These are phyloP conservation scores for Sedum album DNA, from an alignment of 164 flowering plant species.

Conservation along the genomic window DNA sequence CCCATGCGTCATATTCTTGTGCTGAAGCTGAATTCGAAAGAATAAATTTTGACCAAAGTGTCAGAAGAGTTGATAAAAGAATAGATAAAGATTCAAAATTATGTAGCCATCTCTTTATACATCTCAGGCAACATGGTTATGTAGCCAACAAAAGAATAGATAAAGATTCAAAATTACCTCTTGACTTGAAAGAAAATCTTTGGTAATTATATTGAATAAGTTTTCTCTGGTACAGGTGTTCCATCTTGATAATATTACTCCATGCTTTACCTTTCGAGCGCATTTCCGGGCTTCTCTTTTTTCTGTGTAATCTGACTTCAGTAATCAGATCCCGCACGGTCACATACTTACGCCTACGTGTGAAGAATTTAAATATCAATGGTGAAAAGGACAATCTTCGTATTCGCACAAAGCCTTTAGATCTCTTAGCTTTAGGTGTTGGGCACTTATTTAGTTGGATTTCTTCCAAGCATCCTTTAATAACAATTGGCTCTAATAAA, in stretches of 20 bases:
- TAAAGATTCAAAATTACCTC: too few relatives aligned
- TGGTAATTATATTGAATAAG: background rate
- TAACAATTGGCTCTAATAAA: background rate
- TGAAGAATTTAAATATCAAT: background rate
- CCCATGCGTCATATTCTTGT: background rate
- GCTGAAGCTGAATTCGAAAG: background rate
- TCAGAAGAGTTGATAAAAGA: background rate
- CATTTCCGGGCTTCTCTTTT: background rate
- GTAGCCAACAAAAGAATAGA: too few relatives aligned
- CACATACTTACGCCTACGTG: background rate
- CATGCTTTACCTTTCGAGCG: background rate
- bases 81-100: too few relatives aligned
- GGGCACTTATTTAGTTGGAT: background rate
- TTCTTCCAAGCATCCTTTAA: background rate
- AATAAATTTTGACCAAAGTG: background rate
- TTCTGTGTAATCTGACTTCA: background rate
- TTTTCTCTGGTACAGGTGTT: background rate
- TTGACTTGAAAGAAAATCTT: background rate
- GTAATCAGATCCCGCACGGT: background rate
- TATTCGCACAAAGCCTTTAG: background rate
- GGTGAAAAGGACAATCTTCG: background rate
- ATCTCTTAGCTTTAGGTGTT: slow-evolving; percentile 4
- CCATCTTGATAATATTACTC: background rate
- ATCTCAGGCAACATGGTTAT: too few relatives aligned
- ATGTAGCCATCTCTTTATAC: too few relatives aligned